Percentiles rank a stretch among this genome's conserved stretches.
phyloP scores from a whole-genome alignment of 495 filamentous ascomycete genomes.

The Amphirosellinia nigrospora region DNA sequence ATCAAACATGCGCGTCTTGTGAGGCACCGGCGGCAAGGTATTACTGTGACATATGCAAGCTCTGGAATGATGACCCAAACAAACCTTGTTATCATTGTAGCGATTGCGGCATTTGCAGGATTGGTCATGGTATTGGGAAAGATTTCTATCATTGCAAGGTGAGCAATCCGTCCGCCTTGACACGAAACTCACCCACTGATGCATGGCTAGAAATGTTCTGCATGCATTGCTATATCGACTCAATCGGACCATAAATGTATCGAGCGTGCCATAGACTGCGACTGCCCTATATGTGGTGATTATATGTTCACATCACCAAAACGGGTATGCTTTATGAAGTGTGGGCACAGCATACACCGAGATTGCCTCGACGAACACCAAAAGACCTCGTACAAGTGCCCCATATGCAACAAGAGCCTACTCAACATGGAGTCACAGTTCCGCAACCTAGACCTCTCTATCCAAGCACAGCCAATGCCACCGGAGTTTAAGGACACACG shows the following conservation, averaged over 20 bases:
- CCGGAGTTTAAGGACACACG: constrained; percentile 77
- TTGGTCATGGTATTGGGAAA: constrained; percentile 90
- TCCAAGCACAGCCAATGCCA: constrained; percentile 91
- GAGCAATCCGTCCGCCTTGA: constrained; percentile 30
- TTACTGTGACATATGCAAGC: constrained; percentile 92
- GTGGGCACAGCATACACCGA: constrained; percentile 94
- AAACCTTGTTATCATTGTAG: constrained; percentile 97
- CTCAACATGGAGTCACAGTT: constrained; percentile 98
- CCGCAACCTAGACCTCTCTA: constrained; percentile 82
- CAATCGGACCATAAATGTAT: constrained; percentile 85
- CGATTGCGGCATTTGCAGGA: constrained; percentile 94
- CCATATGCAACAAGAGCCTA: constrained; percentile 90
- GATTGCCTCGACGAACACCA: constrained; percentile 85
- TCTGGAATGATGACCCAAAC: constrained; percentile 92
- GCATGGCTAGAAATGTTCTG: constrained; percentile 72
- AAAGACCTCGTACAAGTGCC: constrained; percentile 88
- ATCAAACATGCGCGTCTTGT: constrained; percentile 77
- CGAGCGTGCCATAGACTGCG: constrained; percentile 90
- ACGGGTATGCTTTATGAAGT: constrained; percentile 91
- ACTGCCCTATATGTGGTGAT: constrained; percentile 97
- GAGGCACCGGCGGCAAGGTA: constrained; percentile 83
- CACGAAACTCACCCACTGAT: not conserved
- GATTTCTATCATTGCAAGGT: constrained; percentile 99
- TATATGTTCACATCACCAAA: constrained; percentile 96
- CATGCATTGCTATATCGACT: constrained; percentile 86